Base-by-base conservation (phyloP, 768 basidiomycete species). In the Saitozyma sp. region DNA sequence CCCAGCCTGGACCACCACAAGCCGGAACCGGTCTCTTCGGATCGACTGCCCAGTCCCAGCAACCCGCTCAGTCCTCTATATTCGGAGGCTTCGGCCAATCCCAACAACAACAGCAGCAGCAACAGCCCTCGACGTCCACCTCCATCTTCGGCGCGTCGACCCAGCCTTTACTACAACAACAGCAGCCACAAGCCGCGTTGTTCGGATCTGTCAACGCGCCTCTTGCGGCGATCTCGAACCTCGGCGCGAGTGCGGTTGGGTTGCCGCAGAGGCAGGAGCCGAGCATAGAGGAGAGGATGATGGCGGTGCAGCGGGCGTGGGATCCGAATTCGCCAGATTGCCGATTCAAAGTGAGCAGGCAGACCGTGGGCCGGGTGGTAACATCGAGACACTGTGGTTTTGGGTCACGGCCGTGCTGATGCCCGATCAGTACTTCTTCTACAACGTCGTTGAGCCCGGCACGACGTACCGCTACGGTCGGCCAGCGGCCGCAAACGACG, bases 381-480 rank as follows among this genome's bases (percentile, higher is more conserved):
- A 45, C 16, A 13, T 45, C 4, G n/a, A 37, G 29, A 14, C n/a
- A 53, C 2, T 14, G 16, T 14, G 16, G 29, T 53, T 53, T 2
- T 5, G 29, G 29, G 13, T 53, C 51, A 14, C 2, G 13, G 4
- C 51, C 38, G 4, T 45, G 55, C 63, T 70, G 52, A 59, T 57
- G 59, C 46, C 20, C 11, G 29, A 48, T n/a, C 51, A 79, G 78
- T 73, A 71, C 54, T 79, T 72, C 64, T 77, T 79, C 64, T 77
- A 75, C 58, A 79, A 77, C 55, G 69, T 76, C 7, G 78, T 79
- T 6, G 76, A 74, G 17, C 63, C 75, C 17, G 73, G 73, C 10
- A 73, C 75, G 29, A 62, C 73, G 6, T 60, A 64, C 16, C 66
- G 70, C 29, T 79, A 79, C 64, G 76, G 69, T 10, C 59, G 78